Evolutionary conservation across 805 yeast species (phyloP).

Genomic region (Saturnispora zaruensis): DNA sequence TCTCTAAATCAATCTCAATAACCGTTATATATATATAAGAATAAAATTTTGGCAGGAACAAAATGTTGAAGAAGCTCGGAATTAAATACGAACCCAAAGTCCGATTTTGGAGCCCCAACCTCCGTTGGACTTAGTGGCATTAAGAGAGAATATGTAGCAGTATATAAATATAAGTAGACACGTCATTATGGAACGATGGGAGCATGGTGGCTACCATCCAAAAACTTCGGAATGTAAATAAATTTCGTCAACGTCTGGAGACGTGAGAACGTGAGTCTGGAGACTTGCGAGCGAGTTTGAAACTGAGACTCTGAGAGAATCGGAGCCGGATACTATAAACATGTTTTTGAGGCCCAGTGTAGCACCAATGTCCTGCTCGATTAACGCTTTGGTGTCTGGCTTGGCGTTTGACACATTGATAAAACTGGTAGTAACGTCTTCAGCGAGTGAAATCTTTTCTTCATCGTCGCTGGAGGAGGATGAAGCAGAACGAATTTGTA

Average conservation of each 20-base stretch:
- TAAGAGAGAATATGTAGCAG: not conserved
- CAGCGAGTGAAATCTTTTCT: not conserved
- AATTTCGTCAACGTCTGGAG: constrained; percentile 32
- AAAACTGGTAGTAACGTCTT: not conserved
- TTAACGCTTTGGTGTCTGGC: constrained; percentile 13
- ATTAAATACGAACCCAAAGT: not conserved
- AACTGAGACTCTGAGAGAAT: constrained; percentile 31
- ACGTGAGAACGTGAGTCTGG: constrained; percentile 29
- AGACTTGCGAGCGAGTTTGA: constrained; percentile 34
- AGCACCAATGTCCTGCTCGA: constrained; percentile 21
- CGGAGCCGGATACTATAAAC: constrained; percentile 40
- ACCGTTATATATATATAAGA: not conserved
- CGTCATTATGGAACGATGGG: not conserved
- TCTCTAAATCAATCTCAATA: not conserved
- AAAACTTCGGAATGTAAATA: constrained; percentile 45
- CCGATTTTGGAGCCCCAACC: not conserved
- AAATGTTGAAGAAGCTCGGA: constrained; percentile 1
- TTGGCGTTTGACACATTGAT: constrained; percentile 10
- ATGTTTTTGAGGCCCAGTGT: constrained; percentile 29
- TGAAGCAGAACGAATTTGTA: not conserved
- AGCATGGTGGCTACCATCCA: constrained; percentile 29
- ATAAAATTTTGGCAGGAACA: not conserved
- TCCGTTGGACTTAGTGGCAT: not conserved
- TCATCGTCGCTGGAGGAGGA: not conserved
- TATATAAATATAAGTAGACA: not conserved